Percentiles rank a stretch among this genome's conserved stretches.
These are phyloP conservation scores for Phylloporus scabripes DNA, from an alignment of 768 basidiomycete genomes.

Conservation along the genomic window DNA sequence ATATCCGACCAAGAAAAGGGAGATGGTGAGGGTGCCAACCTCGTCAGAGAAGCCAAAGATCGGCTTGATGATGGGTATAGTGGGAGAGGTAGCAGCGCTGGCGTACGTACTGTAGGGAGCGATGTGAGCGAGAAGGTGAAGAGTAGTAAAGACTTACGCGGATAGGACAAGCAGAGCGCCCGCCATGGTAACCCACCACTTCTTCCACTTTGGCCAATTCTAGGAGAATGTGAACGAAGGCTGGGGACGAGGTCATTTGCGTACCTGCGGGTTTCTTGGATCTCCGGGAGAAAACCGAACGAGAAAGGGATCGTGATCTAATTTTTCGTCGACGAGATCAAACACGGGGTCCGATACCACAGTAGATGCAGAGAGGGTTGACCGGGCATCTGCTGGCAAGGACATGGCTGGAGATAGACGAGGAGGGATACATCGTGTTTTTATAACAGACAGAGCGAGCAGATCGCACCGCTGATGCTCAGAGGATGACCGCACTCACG, in stretches of 20 bases:
- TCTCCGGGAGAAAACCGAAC: conserved; percentile 36
- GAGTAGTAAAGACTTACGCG: conserved; percentile 35
- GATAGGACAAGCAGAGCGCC: conserved; percentile 49
- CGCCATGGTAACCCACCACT: conserved; percentile 50
- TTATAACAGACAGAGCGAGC: conserved; percentile 4
- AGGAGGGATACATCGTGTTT: neutral
- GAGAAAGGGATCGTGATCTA: conserved; percentile 20
- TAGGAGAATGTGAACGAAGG: conserved; percentile 17
- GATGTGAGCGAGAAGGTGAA: neutral
- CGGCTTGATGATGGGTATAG: conserved; percentile 40
- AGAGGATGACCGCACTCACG: conserved; percentile 4
- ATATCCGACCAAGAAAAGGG: conserved; percentile 66
- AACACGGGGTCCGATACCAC: conserved; percentile 13
- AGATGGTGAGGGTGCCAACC: conserved; percentile 49
- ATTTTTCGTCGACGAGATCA: conserved; percentile 12
- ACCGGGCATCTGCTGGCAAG: conserved; percentile 10
- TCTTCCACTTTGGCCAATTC: conserved; percentile 44
- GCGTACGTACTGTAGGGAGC: conserved; percentile 48
- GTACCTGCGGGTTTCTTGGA: conserved; percentile 43
- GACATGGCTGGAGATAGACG: conserved; percentile 10
- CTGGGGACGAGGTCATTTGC: neutral
- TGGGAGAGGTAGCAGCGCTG: conserved; percentile 52
- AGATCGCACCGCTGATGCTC: conserved; percentile 17
- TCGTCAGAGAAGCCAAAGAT: conserved; percentile 47
- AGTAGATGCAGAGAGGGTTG: conserved; percentile 11